A percentile compares a stretch with the other conserved stretches of the same genome.
These are phyloP conservation scores for Colletotrichum cereale DNA, from an alignment of 2,329 filamentous ascomycete genomes.

Conservation along the genomic window DNA sequence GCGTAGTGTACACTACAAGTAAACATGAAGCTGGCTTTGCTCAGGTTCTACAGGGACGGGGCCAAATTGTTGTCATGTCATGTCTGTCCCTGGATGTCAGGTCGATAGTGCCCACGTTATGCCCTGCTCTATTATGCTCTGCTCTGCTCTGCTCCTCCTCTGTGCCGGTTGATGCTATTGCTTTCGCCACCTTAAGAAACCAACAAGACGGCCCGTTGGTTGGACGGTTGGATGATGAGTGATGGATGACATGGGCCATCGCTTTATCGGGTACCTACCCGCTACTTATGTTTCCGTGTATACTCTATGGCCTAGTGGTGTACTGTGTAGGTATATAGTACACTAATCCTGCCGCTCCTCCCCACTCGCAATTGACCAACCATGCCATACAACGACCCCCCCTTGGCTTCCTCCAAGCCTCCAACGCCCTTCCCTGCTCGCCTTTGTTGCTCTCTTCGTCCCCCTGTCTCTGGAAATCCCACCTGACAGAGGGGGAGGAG, in stretches of 20 bases:
- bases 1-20: neutral
- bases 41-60: neutral
- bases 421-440: slow-evolving; percentile 10
- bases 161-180: slow-evolving; percentile 6
- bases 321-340: too few species aligned
- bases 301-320: too few species aligned
- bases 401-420: neutral
- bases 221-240: neutral
- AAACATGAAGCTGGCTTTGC: too few species aligned
- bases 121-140: neutral
- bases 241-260: neutral
- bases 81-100: neutral
- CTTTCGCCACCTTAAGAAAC: neutral
- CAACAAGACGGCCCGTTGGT: neutral
- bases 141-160: neutral
- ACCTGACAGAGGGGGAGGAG: slow-evolving; percentile 24
- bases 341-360: neutral
- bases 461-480: slow-evolving; percentile 28
- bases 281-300: too few species aligned
- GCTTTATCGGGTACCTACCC: neutral
- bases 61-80: neutral
- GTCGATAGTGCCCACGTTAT: neutral
- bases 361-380: slow-evolving; percentile 14
- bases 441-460: neutral
- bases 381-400: neutral